These are phyloP conservation scores for Hortaea sp. DNA, from an alignment of 2,329 filamentous ascomycete genomes.

Conservation along the genomic window DNA sequence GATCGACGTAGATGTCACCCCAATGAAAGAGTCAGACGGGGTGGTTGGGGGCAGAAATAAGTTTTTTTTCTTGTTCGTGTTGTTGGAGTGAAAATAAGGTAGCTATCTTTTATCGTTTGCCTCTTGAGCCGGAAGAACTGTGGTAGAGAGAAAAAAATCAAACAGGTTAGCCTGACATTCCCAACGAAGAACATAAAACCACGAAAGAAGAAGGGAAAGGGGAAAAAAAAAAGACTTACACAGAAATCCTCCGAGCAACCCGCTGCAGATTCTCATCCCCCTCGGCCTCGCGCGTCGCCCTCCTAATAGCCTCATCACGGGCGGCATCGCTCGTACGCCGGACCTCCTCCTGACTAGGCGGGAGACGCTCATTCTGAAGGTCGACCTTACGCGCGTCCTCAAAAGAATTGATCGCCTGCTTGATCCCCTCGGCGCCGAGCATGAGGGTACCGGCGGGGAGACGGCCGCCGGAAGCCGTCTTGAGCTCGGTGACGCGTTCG, in stretches of 20 bases:
- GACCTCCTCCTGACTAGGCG: conserved; percentile 87
- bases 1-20: background rate
- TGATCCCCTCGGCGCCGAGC: conserved; percentile 96
- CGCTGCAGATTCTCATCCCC: conserved; percentile 82
- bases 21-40: background rate
- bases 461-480: conserved; percentile 87
- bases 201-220: no score
- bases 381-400: conserved; percentile 97
- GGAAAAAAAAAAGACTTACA: conserved; percentile 51
- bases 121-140: background rate
- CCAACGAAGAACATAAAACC: no score
- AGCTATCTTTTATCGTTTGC: background rate
- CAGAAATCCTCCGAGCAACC: conserved; percentile 85
- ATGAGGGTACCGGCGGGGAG: conserved; percentile 92
- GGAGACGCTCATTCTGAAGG: conserved; percentile 88
- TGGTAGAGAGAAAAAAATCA: background rate
- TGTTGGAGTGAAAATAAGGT: no score
- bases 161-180: no score
- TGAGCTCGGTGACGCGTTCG: conserved; percentile 91
- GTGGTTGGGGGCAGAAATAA: no score
- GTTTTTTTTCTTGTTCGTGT: no score
- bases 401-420: conserved; percentile 93
- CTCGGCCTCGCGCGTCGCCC: conserved; percentile 78
- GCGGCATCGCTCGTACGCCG: conserved; percentile 72
- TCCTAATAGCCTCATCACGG: conserved; percentile 70